Percentiles rank a stretch among this genome's conserved stretches.
These are phyloP conservation scores for Albifimbria verrucaria DNA, from an alignment of 2,329 filamentous ascomycete genomes.

Conservation along the genomic window DNA sequence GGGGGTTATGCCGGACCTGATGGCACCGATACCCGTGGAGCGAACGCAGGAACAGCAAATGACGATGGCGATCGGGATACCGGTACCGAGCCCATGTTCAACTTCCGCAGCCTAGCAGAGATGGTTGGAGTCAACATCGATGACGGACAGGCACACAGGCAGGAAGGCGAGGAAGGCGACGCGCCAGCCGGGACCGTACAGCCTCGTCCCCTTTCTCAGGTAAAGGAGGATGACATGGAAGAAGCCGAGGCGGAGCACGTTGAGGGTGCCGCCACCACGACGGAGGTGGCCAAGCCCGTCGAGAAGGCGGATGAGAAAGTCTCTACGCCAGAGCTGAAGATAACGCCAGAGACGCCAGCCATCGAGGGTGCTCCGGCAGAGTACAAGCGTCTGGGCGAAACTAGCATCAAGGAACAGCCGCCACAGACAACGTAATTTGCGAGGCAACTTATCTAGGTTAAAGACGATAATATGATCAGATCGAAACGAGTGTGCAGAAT, in stretches of 20 bases:
- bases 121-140: conserved; percentile 70
- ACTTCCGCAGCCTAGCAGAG: conserved; percentile 82
- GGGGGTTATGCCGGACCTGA: conserved; percentile 30
- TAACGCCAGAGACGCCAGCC: conserved; percentile 50
- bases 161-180: conserved; percentile 25
- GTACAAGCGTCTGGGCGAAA: conserved; percentile 41
- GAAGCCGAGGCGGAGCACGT: conserved; percentile 28
- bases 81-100: conserved; percentile 76
- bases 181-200: conserved; percentile 14
- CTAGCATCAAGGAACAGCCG: conserved; percentile 31
- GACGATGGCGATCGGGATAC: conserved; percentile 50
- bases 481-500: too few species aligned
- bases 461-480: neutral
- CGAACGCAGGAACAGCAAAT: conserved; percentile 45
- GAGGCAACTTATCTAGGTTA: too few species aligned
- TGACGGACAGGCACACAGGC: conserved; percentile 31
- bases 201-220: conserved; percentile 30
- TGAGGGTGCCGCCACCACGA: conserved; percentile 14
- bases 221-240: conserved; percentile 35
- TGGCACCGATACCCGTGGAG: conserved; percentile 49
- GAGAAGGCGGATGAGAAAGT: conserved; percentile 10
- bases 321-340: conserved; percentile 38
- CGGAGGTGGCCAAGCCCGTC: neutral
- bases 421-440: too few species aligned
- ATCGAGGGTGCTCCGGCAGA: conserved; percentile 29